These are phyloP conservation scores for Trichophyton verrucosum DNA, from an alignment of 2,329 filamentous ascomycete species.

Conservation along the genomic window DNA sequence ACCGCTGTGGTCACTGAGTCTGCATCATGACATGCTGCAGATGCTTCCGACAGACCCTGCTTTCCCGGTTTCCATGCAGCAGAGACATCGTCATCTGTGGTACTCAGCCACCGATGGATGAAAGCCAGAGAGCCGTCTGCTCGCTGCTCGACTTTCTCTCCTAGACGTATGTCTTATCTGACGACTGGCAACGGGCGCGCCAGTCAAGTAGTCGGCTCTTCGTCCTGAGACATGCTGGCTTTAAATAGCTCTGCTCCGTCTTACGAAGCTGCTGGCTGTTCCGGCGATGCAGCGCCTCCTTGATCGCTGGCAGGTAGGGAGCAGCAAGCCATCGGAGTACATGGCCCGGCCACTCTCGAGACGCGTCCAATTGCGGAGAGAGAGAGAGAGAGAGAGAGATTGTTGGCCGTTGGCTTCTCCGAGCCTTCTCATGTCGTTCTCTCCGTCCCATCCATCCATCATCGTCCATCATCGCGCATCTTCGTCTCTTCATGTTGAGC, in stretches of 20 bases:
- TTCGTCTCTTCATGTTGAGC: too few species aligned
- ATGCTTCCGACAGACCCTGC: neutral
- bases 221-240: neutral
- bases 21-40: neutral
- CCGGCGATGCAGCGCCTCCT: neutral
- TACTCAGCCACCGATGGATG: neutral
- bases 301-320: neutral
- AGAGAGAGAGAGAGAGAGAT: too few species aligned
- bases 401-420: neutral
- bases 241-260: neutral
- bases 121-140: neutral
- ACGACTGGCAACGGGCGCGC: neutral
- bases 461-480: too few species aligned
- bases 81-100: conserved; percentile 1
- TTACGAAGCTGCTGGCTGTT: neutral
- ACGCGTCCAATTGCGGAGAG: neutral
- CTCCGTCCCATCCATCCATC: neutral
- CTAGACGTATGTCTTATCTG: neutral
- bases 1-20: too few species aligned
- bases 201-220: neutral
- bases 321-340: neutral
- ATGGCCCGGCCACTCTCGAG: neutral
- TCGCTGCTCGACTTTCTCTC: neutral
- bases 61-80: neutral
- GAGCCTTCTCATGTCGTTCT: neutral